A percentile compares a stretch with the other conserved stretches of the same genome.
phyloP scores from a whole-genome alignment of 2,329 filamentous ascomycete genomes.

The Grosmannia huntii region DNA sequence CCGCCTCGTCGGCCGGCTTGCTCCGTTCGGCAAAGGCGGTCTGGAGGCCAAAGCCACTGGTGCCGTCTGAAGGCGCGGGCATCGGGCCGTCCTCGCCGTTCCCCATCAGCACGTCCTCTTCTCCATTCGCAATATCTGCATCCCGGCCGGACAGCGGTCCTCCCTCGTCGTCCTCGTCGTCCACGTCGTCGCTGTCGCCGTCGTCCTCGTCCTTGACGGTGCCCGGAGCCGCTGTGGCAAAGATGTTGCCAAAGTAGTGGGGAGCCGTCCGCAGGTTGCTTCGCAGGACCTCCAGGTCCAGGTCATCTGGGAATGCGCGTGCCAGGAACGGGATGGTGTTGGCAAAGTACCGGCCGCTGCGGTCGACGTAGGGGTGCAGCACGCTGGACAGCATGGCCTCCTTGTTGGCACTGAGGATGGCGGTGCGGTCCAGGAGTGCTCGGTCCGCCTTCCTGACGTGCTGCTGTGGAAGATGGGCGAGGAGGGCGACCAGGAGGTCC shows the following conservation, averaged over 20 bases:
- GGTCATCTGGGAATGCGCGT: conserved; percentile 47
- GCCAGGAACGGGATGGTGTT: conserved; percentile 73
- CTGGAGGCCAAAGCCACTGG: neutral
- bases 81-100: neutral
- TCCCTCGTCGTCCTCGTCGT: conserved; percentile 15
- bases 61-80: neutral
- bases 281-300: conserved; percentile 58
- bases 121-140: neutral
- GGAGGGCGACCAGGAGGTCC: conserved; percentile 46
- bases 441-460: conserved; percentile 59
- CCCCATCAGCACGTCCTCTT: neutral
- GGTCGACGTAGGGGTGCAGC: conserved; percentile 58
- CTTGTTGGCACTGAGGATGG: conserved; percentile 56
- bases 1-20: conserved; percentile 9
- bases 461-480: conserved; percentile 51
- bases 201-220: conserved; percentile 31
- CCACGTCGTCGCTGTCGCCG: conserved; percentile 26
- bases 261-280: conserved; percentile 38
- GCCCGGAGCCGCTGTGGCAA: conserved; percentile 9
- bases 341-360: conserved; percentile 49
- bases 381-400: conserved; percentile 71
- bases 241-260: conserved; percentile 16
- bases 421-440: conserved; percentile 66
- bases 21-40: conserved; percentile 6
- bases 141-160: neutral